Conservation (phyloP, 805 yeast species). For the Ascoidea tarda region DNA sequence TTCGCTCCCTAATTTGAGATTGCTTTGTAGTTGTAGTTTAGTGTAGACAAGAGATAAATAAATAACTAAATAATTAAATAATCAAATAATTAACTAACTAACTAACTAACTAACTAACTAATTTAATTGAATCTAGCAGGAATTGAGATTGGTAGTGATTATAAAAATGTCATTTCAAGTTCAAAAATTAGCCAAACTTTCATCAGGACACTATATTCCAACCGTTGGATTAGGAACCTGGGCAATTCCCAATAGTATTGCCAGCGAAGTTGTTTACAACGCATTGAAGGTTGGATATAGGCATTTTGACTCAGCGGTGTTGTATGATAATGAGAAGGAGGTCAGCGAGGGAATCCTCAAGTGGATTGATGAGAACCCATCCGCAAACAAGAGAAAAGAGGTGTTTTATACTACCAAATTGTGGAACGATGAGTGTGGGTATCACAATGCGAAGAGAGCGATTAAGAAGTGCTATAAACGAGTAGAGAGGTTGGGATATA, state of each 20-base stretch:
- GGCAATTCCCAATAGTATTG: conserved; percentile 22
- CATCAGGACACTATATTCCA: conserved; percentile 44
- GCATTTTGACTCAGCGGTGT: conserved; percentile 60
- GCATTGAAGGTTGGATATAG: conserved; percentile 60
- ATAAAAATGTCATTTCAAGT: conserved; percentile 1
- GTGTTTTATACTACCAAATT: conserved; percentile 58
- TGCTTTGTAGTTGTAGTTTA: no score
- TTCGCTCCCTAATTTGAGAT: no score
- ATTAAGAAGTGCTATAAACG: conserved; percentile 38
- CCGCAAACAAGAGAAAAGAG: conserved; percentile 31
- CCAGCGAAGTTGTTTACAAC: conserved; percentile 30
- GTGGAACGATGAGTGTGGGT: conserved; percentile 57
- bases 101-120: background rate
- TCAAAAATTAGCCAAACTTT: conserved; percentile 24
- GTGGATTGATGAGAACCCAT: conserved; percentile 34
- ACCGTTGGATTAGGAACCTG: conserved; percentile 44
- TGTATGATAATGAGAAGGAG: conserved; percentile 51
- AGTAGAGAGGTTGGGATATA: conserved; percentile 45
- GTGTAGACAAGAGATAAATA: no score
- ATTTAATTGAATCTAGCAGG: background rate
- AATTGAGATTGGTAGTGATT: background rate
- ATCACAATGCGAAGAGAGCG: conserved; percentile 40
- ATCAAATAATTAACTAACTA: no score
- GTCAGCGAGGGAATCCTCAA: conserved; percentile 42
- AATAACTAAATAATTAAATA: no score